Base-by-base conservation (phyloP, 495 filamentous ascomycete genomes). In the Penicillium goetzii region DNA sequence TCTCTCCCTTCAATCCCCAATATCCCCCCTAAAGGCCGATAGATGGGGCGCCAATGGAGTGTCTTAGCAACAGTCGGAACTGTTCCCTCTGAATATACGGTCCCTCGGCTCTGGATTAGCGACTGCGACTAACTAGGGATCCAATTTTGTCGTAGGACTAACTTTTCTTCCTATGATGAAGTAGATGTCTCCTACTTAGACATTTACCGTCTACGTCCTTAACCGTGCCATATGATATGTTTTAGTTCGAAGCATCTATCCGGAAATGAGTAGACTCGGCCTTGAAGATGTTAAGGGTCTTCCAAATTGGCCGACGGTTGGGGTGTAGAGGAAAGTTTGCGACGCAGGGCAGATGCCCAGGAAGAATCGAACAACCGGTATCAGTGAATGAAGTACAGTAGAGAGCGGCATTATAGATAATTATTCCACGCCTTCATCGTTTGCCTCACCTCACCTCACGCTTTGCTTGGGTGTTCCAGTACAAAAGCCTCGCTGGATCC, bases 51-150 rank as follows among this genome's bases (percentile, higher is more conserved):
- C 56, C 14, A 36, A 11, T 40, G 32, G 33, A 63, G 91, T 97
- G 2, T 93, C 93, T 0, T 97, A 93, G 93, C 92, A 94, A 79
- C 92, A 96, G 73, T 89, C 86, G 65, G 93, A 97, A 78, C 85
- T 97, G 17, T 97, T 97, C 69, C 88, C 92, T 8, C 83, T 97
- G 64, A 86, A 85, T 49, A 91, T 96, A 9, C 90, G 93, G 32
- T 90, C 89, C 0, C 70, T 96, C 2, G 93, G 93, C 7, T 93
- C 90, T 33, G 88, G 87, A 0, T 67, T 96, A n/a, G 87, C 91
- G 1, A 97, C 93, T 17, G 88, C 90, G 3, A 94, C 90, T 5
- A 97, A 97, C 65, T 97, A 93, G 93, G 84, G 83, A 17, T 87
- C 88, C 5, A 97, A 97, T 74, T 92, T 93, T 65, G 72, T 96